Base-by-base conservation (phyloP, 306 rosid genomes). In the Elaeagnus macrophylla region DNA sequence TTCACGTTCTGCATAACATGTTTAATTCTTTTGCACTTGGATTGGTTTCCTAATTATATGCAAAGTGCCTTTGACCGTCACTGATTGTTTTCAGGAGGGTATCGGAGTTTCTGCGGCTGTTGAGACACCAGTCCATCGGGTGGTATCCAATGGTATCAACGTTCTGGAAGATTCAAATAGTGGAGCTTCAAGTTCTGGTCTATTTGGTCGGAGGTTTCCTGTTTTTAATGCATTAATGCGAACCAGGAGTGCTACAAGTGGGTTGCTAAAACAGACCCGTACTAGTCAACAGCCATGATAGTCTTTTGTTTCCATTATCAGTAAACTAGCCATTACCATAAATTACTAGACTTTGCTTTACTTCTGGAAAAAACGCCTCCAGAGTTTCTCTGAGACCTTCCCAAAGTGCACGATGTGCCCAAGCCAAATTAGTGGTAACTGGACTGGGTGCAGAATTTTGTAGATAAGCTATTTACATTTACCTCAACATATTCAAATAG, bases 391-490 rank as follows among this genome's bases (percentile, higher is more conserved):
- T 54, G 45, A 58, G 19, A 51, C 59, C 68, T 52, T 57, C 57
- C 7, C 67, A 57, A 59, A 35, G 52, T 58, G 48, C 56, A 73
- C 66, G 54, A 56, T n/a, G 56, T 67, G 73, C 76, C 75, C 81
- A 54, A 52, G 59, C 76, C 78, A 62, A 75, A 44, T 66, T 66
- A 57, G 54, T 59, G 60, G 67, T 43, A 70, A 54, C 14, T 53
- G 48, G 70, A 62, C 43, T 59, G 79, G 85, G 83, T 67, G 53
- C 71, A 65, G 77, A 82, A 82, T 85, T 85, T 89, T 83, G 86
- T 82, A 71, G 89, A 49, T 61, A 54, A 40, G 59, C 55, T 48
- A 52, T 42, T 42, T 42, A 25, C 4, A 2, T n/a, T n/a, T 25
- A 25, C 32, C 2, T 25, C 32, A 25, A 25, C 32, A 25, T 25